phyloP scores from a whole-genome alignment of 257 asterid genomes.

The Paraleonurus japonicus region DNA sequence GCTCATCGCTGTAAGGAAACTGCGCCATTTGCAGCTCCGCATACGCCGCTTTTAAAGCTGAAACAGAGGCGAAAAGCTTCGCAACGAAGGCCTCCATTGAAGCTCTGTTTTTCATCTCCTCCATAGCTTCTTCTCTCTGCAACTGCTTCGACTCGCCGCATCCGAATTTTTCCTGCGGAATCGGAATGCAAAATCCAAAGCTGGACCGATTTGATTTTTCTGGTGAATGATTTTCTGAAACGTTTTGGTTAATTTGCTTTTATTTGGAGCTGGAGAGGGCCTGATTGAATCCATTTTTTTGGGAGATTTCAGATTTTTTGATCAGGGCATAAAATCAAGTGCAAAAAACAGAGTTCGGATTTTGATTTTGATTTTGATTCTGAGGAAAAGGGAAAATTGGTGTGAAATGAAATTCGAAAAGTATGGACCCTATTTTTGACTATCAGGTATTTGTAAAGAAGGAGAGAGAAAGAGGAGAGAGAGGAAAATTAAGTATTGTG shows the following conservation, averaged over 20 bases:
- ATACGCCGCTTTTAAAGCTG: slow-evolving; percentile 82
- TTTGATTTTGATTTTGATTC: slow-evolving; percentile 20
- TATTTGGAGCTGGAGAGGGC: slow-evolving; percentile 43
- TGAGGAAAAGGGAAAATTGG: background rate
- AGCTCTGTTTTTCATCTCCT: slow-evolving; percentile 54
- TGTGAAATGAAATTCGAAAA: slow-evolving; percentile 15
- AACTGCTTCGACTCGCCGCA: slow-evolving; percentile 69
- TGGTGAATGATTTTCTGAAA: slow-evolving; percentile 48
- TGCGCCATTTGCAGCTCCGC: slow-evolving; percentile 95
- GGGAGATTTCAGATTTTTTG: background rate
- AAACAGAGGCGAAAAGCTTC: slow-evolving; percentile 77
- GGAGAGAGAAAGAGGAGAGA: slow-evolving; percentile 29
- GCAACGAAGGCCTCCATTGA: slow-evolving; percentile 79
- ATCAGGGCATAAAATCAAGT: slow-evolving; percentile 8
- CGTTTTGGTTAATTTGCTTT: slow-evolving; percentile 50
- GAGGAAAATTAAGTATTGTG: slow-evolving; percentile 14
- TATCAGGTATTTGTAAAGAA: slow-evolving; percentile 25
- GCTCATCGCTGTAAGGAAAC: slow-evolving; percentile 66
- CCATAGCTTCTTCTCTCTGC: slow-evolving; percentile 45
- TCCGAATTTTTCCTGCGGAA: slow-evolving; percentile 65
- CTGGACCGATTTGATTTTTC: slow-evolving; percentile 36
- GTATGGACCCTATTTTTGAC: slow-evolving; percentile 34
- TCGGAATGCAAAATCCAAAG: slow-evolving; percentile 56
- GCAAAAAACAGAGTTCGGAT: background rate
- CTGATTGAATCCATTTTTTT: slow-evolving; percentile 54